A percentile compares a stretch with the other conserved stretches of the same genome.
Evolutionary conservation across 1,284 basidiomycete genomes (phyloP).

Genomic region (Boletus sp.): DNA sequence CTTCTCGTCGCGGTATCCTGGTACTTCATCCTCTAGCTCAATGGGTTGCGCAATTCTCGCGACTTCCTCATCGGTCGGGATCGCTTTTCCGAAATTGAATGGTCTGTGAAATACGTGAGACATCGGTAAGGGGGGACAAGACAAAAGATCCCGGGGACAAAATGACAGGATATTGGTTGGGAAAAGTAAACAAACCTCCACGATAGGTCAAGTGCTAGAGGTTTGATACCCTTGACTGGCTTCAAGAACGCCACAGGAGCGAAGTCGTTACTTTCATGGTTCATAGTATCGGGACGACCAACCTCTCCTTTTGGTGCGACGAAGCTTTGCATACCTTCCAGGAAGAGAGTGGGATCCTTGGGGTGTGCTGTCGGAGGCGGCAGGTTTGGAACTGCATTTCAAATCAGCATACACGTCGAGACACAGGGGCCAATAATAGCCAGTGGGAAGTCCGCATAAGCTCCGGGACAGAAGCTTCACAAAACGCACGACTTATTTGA

Average conservation of each 20-base stretch:
- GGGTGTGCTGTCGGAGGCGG: conserved; percentile 48
- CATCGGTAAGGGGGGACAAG: background rate
- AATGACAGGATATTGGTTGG: background rate
- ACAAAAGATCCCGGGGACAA: background rate
- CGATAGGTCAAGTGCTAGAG: conserved; percentile 60
- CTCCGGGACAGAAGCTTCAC: conserved; percentile 13
- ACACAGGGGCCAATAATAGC: conserved; percentile 23
- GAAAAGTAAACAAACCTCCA: conserved; percentile 54
- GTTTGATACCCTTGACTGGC: conserved; percentile 57
- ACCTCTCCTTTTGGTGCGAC: conserved; percentile 21
- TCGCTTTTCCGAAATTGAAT: conserved; percentile 45
- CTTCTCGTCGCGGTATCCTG: conserved; percentile 16
- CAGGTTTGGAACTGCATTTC: conserved; percentile 48
- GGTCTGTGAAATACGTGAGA: conserved; percentile 31
- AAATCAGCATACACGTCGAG: conserved; percentile 18
- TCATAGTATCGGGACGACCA: background rate
- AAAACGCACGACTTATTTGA: conserved; percentile 11
- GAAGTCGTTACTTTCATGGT: conserved; percentile 2
- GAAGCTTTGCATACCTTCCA: conserved; percentile 35
- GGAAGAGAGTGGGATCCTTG: conserved; percentile 34
- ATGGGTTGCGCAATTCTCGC: conserved; percentile 35
- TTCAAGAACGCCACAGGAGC: conserved; percentile 39
- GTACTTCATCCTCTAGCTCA: conserved; percentile 22
- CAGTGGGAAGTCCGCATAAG: conserved; percentile 26
- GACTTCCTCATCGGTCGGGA: conserved; percentile 49